Evolutionary conservation across 2,329 filamentous ascomycete genomes (phyloP).

Genomic region (Knoxdaviesia capensis): DNA sequence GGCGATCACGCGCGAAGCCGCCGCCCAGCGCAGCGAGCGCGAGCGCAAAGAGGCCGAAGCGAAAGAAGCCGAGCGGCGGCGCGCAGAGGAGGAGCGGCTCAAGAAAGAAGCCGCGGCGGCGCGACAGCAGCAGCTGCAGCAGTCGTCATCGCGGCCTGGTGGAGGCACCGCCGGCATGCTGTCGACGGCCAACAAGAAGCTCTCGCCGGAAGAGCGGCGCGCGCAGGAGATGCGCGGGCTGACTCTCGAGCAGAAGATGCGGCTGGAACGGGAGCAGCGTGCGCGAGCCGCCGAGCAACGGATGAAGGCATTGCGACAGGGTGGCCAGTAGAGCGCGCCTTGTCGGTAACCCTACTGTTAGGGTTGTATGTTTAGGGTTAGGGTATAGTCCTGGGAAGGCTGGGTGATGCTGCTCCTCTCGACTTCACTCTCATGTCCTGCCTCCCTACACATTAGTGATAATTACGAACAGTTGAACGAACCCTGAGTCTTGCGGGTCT

Average conservation of each 20-base stretch:
- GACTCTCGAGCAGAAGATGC: slow-evolving; percentile 70
- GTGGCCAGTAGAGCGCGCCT: slow-evolving; percentile 5
- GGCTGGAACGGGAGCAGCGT: slow-evolving; percentile 69
- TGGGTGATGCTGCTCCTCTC: no score
- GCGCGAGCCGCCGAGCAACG: slow-evolving; percentile 85
- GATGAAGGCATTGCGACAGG: slow-evolving; percentile 42
- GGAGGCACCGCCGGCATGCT: slow-evolving; percentile 29
- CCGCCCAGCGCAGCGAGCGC: slow-evolving; percentile 44
- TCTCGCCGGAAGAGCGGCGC: slow-evolving; percentile 61
- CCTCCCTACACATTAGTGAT: no score
- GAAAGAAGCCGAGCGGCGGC: slow-evolving; percentile 50
- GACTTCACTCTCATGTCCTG: no score
- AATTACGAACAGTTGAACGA: no score
- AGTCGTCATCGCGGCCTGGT: slow-evolving; percentile 16
- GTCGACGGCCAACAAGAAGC: slow-evolving; percentile 37
- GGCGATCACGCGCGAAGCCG: slow-evolving; percentile 49
- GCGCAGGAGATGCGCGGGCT: slow-evolving; percentile 71
- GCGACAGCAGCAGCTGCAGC: neutral
- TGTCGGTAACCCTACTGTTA: no score
- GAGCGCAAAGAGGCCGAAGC: slow-evolving; percentile 50
- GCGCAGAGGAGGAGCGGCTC: slow-evolving; percentile 54
- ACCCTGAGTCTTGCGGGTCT: no score
- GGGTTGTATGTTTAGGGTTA: no score
- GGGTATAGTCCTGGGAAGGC: no score
- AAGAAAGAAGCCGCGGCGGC: slow-evolving; percentile 30